A percentile compares a stretch with the other conserved stretches of the same genome.
Evolutionary conservation across 805 yeast genomes (phyloP).

Genomic region (Candida quercuum): DNA sequence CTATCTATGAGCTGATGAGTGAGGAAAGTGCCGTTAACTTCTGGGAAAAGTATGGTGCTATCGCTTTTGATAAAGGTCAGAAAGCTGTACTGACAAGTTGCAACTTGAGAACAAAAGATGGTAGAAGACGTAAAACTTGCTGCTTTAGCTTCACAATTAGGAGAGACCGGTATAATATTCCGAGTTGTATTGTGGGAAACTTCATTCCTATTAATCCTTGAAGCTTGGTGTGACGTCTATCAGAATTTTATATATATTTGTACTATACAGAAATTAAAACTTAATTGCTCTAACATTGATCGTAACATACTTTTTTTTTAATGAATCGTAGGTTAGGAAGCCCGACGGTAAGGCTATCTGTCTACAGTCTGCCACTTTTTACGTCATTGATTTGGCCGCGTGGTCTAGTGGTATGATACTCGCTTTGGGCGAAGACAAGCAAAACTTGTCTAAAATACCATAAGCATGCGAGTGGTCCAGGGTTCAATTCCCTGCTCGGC

Average conservation of each 20-base stretch:
- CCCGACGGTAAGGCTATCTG: too few species aligned
- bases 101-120: slow-evolving; percentile 77
- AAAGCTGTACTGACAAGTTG: slow-evolving; percentile 94
- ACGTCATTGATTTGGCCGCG: slow-evolving; percentile 17
- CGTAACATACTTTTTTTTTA: too few species aligned
- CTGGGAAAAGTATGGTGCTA: slow-evolving; percentile 96
- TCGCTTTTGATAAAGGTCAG: slow-evolving; percentile 93
- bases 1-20: slow-evolving; percentile 90
- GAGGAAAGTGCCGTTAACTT: slow-evolving; percentile 95
- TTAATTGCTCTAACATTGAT: too few species aligned
- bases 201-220: slow-evolving; percentile 3
- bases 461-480: slow-evolving; percentile 13
- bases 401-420: slow-evolving; percentile 30
- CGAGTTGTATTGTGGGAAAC: slow-evolving; percentile 93
- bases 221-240: background rate
- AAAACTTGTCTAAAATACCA: slow-evolving; percentile 5
- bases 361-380: too few species aligned
- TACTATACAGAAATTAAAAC: too few species aligned
- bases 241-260: background rate
- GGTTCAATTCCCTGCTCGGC: slow-evolving; percentile 13
- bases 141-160: slow-evolving; percentile 93
- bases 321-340: too few species aligned
- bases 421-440: slow-evolving; percentile 26
- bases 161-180: slow-evolving; percentile 89
- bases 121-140: slow-evolving; percentile 73